Conservation (phyloP, 2,329 filamentous ascomycete species). For the Xylariaceae sp. region DNA sequence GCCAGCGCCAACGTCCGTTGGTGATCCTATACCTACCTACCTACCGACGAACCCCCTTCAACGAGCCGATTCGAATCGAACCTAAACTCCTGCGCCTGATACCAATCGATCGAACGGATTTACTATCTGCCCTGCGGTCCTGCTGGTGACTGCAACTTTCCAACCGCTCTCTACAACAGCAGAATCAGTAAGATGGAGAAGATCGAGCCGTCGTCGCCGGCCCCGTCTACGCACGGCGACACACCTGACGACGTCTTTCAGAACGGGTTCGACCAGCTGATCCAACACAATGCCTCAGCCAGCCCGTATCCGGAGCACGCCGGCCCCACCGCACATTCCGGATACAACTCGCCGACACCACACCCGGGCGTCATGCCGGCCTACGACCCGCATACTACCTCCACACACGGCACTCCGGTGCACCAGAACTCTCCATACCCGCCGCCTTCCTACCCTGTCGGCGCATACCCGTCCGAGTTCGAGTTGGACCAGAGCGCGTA, state of each 20-base stretch:
- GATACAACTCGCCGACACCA: constrained; percentile 31
- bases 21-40: too few relatives aligned
- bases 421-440: constrained; percentile 14
- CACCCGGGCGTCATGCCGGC: constrained; percentile 17
- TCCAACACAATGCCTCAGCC: constrained; percentile 33
- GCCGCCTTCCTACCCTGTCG: constrained; percentile 14
- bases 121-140: too few relatives aligned
- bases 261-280: constrained; percentile 34
- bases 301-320: constrained; percentile 18
- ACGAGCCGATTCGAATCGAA: too few relatives aligned
- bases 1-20: too few relatives aligned
- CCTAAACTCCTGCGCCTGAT: too few relatives aligned
- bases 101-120: too few relatives aligned
- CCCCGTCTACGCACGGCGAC: constrained; percentile 30
- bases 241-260: constrained; percentile 29
- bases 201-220: constrained; percentile 35
- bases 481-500: constrained; percentile 19
- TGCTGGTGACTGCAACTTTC: constrained; percentile 1
- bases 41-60: too few relatives aligned
- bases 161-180: background rate
- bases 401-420: constrained; percentile 20
- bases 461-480: constrained; percentile 18
- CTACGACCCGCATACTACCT: too few relatives aligned
- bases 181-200: constrained; percentile 21
- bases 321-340: constrained; percentile 28